Conservation (phyloP, 768 basidiomycete genomes). For the Daedalea quercina region DNA sequence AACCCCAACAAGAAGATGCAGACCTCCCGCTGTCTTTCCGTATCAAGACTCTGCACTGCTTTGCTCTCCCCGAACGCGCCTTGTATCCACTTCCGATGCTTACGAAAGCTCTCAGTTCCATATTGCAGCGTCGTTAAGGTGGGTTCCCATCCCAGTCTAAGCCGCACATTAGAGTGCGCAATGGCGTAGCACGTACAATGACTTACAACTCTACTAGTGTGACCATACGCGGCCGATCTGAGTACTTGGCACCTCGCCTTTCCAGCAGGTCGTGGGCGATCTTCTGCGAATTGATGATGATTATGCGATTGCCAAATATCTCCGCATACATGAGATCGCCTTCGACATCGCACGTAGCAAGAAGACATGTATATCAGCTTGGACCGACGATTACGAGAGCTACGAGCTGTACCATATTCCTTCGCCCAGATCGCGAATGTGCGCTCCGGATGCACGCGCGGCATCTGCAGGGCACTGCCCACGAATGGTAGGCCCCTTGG, state of each 20-base stretch:
- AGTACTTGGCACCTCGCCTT: conserved; percentile 20
- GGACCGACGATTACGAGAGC: too few relatives aligned
- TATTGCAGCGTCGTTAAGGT: conserved; percentile 11
- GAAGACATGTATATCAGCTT: too few relatives aligned
- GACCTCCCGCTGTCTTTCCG: conserved; percentile 8
- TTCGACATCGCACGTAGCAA: background rate
- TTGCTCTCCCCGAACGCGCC: conserved; percentile 7
- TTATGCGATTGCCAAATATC: conserved; percentile 10
- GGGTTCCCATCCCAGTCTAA: background rate
- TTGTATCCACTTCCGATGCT: conserved; percentile 16
- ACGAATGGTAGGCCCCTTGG: too few relatives aligned
- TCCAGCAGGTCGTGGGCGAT: conserved; percentile 21
- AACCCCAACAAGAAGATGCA: conserved; percentile 5
- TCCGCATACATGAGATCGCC: conserved; percentile 5
- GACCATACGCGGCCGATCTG: conserved; percentile 16
- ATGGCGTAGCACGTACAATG: background rate
- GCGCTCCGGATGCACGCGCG: too few relatives aligned
- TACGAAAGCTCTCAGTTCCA: conserved; percentile 11
- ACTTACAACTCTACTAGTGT: conserved; percentile 18
- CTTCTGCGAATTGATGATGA: conserved; percentile 18
- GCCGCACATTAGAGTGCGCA: background rate
- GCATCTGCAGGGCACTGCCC: too few relatives aligned
- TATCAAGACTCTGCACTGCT: background rate
- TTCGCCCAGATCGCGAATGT: too few relatives aligned
- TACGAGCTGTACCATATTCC: too few relatives aligned